Evolutionary conservation across 202 grass and related monocot species (phyloP), one percentile per base, ranked within the genome.

Genomic region (Zizania palustris): DNA sequence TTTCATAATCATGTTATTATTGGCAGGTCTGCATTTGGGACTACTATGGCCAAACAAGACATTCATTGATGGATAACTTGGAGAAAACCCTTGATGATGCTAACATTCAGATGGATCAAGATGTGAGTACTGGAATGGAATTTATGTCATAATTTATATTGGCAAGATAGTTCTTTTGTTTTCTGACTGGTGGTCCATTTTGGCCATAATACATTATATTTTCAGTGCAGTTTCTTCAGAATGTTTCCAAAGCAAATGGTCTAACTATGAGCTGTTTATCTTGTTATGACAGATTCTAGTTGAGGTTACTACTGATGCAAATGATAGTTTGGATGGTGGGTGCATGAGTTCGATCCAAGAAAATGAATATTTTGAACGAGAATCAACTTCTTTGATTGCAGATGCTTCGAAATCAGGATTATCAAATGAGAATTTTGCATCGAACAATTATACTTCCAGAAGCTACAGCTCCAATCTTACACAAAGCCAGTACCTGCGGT

Each of bases 81-180:
- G 92, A 93, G 60, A 95, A 93, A 87, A 96, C 96, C 5, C 92
- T 96, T 79, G 96, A 99, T 7, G 92, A 96, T 87, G 90, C 90
- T 22, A 99, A 96, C 71, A 99, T 99, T 83, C 96, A 99, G 85
- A 99, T 93, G 89, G 92, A 96, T 83, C 96, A 99, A 78, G 90
- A 99, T 82, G 96, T 99, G 85, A 74, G 85, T 65, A 67, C 36
- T 71, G 70, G 60, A 69, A 22, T 71, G 70, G 60, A 69, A 22
- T 61, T 85, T 84, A 80, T 63, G 54, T 59, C 28, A 60, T 79
- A 50, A 33, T 83, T 85, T 73, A 40, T 37, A 58, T 33, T 88
- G 42, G 53, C 55, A 80, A 80, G 35, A 60, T 67, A 67, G 45
- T 11, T 56, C 38, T 72, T 69, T 66, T 20, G 61, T 76, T 69